These are phyloP conservation scores for Pseudogymnoascus sp. DNA, from an alignment of 2,329 filamentous ascomycete genomes.

Conservation along the genomic window DNA sequence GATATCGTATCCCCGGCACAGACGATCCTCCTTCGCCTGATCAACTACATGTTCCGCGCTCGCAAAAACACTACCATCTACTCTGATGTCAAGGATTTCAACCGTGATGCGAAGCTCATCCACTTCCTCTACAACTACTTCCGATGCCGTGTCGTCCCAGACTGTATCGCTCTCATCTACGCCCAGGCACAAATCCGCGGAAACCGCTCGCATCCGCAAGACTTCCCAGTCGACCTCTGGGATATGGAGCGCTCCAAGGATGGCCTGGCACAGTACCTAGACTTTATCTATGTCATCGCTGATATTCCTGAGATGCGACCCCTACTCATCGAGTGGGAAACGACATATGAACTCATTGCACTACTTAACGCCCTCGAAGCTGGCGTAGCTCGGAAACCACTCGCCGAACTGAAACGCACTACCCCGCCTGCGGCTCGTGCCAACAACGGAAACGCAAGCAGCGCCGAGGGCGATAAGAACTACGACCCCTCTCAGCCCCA, in stretches of 20 bases:
- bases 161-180: conserved; percentile 90
- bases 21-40: conserved; percentile 81
- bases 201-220: conserved; percentile 65
- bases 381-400: conserved; percentile 74
- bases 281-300: conserved; percentile 84
- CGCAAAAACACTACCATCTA: conserved; percentile 35
- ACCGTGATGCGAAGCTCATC: conserved; percentile 54
- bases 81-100: conserved; percentile 44
- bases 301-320: conserved; percentile 77
- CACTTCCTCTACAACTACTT: conserved; percentile 93
- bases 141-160: conserved; percentile 83
- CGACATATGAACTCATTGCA: conserved; percentile 79
- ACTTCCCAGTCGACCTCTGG: conserved; percentile 93
- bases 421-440: conserved; percentile 33
- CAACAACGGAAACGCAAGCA: conserved; percentile 17
- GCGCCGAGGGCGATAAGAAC: not conserved
- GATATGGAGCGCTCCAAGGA: conserved; percentile 97
- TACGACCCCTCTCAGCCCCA: not conserved
- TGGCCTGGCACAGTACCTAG: conserved; percentile 85
- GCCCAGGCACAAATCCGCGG: conserved; percentile 84
- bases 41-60: conserved; percentile 80
- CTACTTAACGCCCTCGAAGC: conserved; percentile 80
- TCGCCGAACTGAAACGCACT: conserved; percentile 39
- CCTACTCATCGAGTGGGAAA: conserved; percentile 85
- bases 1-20: conserved; percentile 95